phyloP scores from a whole-genome alignment of 495 filamentous ascomycete genomes.

The Friedmanniomyces endolithicus region DNA sequence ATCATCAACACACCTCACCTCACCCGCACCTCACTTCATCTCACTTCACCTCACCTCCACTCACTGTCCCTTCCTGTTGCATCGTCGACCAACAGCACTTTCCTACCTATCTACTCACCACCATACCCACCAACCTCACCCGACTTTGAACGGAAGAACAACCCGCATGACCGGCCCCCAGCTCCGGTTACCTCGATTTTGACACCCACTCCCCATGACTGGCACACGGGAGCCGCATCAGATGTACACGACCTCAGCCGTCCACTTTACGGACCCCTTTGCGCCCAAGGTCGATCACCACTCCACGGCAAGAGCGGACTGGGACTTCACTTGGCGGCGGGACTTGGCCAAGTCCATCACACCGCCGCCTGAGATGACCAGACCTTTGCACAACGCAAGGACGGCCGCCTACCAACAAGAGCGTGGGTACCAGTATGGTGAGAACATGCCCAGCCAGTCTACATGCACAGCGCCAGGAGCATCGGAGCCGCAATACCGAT shows the following conservation, averaged over 20 bases:
- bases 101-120: background rate
- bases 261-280: slow-evolving; percentile 15
- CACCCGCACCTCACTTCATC: no score
- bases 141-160: background rate
- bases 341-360: slow-evolving; percentile 12
- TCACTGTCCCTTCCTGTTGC: background rate
- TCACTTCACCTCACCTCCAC: no score
- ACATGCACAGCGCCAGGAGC: background rate
- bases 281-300: background rate
- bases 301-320: background rate
- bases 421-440: slow-evolving; percentile 3
- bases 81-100: background rate
- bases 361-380: slow-evolving; percentile 20
- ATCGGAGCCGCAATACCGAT: background rate
- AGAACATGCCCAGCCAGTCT: background rate
- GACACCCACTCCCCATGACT: slow-evolving; percentile 8
- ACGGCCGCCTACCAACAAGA: slow-evolving; percentile 12
- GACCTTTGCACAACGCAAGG: background rate
- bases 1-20: slow-evolving; percentile 13
- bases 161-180: slow-evolving; percentile 3
- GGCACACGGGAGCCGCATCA: background rate
- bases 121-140: background rate
- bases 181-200: background rate
- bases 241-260: slow-evolving; percentile 13
- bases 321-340: background rate